Evolutionary conservation across 768 basidiomycete species (phyloP).

Genomic region (Lyophyllum semitale): DNA sequence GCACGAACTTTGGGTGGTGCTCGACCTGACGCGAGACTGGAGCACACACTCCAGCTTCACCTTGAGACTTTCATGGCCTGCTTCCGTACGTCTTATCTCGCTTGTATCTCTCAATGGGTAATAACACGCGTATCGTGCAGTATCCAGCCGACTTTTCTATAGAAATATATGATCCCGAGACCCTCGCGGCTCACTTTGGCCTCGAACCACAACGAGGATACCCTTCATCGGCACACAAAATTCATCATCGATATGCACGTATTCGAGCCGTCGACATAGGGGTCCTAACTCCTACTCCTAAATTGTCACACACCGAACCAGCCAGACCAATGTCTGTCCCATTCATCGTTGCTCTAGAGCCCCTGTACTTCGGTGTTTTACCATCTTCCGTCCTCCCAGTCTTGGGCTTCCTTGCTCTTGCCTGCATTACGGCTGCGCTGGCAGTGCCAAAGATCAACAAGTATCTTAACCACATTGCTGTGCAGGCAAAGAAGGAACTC

Average conservation of each 20-base stretch:
- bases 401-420: slow-evolving; percentile 29
- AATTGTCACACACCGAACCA: slow-evolving; percentile 13
- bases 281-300: slow-evolving; percentile 42
- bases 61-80: slow-evolving; percentile 57
- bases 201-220: not conserved
- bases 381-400: slow-evolving; percentile 53
- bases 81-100: slow-evolving; percentile 42
- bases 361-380: slow-evolving; percentile 56
- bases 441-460: slow-evolving; percentile 23
- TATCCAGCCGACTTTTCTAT: slow-evolving; percentile 46
- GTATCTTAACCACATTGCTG: slow-evolving; percentile 26
- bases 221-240: slow-evolving; percentile 14
- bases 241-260: slow-evolving; percentile 56
- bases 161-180: slow-evolving; percentile 35
- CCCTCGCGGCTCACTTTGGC: slow-evolving; percentile 20
- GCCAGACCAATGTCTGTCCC: slow-evolving; percentile 38
- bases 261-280: slow-evolving; percentile 56
- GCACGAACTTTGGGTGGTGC: slow-evolving; percentile 48
- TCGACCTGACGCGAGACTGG: slow-evolving; percentile 49
- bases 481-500: slow-evolving; percentile 24
- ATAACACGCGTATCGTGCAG: slow-evolving; percentile 23
- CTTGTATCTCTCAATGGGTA: not conserved
- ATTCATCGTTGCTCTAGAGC: slow-evolving; percentile 59
- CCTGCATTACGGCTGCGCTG: slow-evolving; percentile 22
- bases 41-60: slow-evolving; percentile 45